Evolutionary conservation across 1,284 basidiomycete species (phyloP).

Genomic region (Rhodotorula mucilaginosa): DNA sequence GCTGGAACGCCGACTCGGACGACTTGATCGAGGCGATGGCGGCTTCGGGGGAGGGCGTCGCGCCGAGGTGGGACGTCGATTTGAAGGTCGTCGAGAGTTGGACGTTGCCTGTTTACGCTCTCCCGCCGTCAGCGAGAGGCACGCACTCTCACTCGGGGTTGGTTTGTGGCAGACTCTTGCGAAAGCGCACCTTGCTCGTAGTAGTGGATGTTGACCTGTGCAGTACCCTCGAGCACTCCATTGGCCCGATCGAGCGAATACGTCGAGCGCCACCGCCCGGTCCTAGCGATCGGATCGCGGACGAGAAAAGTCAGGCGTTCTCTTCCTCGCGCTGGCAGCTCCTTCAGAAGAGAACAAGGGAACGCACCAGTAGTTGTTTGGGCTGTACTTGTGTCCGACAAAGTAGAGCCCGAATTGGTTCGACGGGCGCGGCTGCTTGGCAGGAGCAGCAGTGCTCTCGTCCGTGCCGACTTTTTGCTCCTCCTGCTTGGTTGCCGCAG

Average conservation of each 20-base stretch:
- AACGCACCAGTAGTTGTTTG: conserved; percentile 70
- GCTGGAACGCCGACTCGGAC: conserved; percentile 69
- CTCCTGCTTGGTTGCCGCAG: no score
- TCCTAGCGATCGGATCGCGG: conserved; percentile 51
- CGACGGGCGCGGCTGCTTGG: conserved; percentile 13
- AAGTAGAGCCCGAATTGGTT: conserved; percentile 68
- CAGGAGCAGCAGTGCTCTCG: conserved; percentile 7
- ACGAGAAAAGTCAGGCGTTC: no score
- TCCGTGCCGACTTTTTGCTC: conserved; percentile 1
- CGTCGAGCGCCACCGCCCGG: conserved; percentile 78
- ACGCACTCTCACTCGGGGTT: no score
- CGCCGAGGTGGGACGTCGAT: conserved; percentile 65
- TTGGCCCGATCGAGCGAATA: conserved; percentile 53
- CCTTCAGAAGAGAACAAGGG: no score
- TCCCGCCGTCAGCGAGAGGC: no score
- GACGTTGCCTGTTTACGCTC: conserved; percentile 63
- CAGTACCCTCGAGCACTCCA: conserved; percentile 55
- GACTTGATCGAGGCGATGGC: conserved; percentile 74
- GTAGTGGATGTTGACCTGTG: conserved; percentile 84
- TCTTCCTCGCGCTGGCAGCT: background rate
- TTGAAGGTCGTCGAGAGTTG: conserved; percentile 76
- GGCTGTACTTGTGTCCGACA: conserved; percentile 90
- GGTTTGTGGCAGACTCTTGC: no score
- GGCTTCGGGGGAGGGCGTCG: conserved; percentile 60
- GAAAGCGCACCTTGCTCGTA: conserved; percentile 90